Evolutionary conservation across 345 rosid genomes (phyloP), one percentile per base, ranked within the genome.

Genomic region (Camelina neglecta): DNA sequence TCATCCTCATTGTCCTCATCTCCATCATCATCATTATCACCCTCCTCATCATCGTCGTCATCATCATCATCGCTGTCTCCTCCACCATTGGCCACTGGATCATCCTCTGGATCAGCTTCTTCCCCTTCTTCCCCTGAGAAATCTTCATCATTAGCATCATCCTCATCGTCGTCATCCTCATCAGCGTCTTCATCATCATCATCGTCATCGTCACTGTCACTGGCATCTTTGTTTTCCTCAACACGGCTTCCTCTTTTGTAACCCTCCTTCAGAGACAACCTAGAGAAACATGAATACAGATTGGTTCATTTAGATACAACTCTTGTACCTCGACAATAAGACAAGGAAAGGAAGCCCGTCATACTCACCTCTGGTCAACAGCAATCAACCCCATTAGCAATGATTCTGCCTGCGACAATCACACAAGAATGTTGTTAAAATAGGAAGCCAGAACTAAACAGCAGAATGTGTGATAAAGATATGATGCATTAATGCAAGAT

Each of bases 51-150:
- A 0, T 75, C 85, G 0, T 85, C 86, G 0, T 88, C 90, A 7
- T 81, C 85, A 0, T 79, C 86, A 23, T 86, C 89, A n/a, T 83
- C 85, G 2, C 86, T 80, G 65, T 73, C 89, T 78, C 75, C 88
- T 35, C 72, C 79, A 8, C 86, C 93, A 80, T 87, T 86, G 60
- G 84, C 84, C 60, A 60, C 85, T 8, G 83, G 87, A 45, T 84
- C 86, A 67, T 86, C 93, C 76, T 88, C 86, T 2, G 89, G 89
- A 77, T 85, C 93, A 20, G 3, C 84, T 73, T 81, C 88, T 24
- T 76, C 88, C 1, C 84, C 85, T 75, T 83, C 92, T 21, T 74
- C 88, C 44, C 77, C 86, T 2, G 89, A 86, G 78, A 82, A 88
- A 80, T 84, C 89, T 50, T 84, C 89, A 67, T 84, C 90, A 57